phyloP scores from a whole-genome alignment of 2,329 filamentous ascomycete species.

The Sporothrix protearum region DNA sequence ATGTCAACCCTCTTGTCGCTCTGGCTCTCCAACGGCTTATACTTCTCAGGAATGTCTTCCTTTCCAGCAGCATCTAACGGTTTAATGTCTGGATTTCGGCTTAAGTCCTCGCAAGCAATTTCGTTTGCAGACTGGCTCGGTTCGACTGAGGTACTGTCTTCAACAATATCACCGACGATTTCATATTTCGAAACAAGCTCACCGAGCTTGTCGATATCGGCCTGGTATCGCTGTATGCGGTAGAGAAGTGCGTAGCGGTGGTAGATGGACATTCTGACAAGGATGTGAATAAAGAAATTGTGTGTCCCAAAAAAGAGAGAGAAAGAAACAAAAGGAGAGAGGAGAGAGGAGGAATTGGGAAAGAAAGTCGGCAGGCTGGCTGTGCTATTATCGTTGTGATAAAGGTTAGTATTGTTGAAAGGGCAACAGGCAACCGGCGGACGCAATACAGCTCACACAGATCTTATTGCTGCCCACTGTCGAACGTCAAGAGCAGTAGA shows the following conservation, averaged over 20 bases:
- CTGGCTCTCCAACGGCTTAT: not conserved
- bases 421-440: not conserved
- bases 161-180: conserved; percentile 3
- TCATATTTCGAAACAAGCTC: not conserved
- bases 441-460: not conserved
- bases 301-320: not conserved
- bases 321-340: not conserved
- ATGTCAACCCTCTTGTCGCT: not conserved
- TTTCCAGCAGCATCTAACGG: not conserved
- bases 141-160: too few species aligned
- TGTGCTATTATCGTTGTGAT: not conserved
- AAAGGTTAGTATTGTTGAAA: not conserved
- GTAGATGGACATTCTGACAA: conserved; percentile 23
- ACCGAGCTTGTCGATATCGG: conserved; percentile 11
- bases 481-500: not conserved
- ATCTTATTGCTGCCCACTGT: not conserved
- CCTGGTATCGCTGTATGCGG: conserved; percentile 12
- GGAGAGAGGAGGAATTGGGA: too few species aligned
- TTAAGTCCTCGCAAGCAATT: not conserved
- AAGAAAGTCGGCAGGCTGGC: not conserved
- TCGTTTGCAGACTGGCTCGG: not conserved
- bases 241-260: conserved; percentile 22
- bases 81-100: not conserved
- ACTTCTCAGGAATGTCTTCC: not conserved
- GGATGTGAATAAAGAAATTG: not conserved